Conservation (phyloP, 2,329 filamentous ascomycete species). For the Dactylellina drechsleri region DNA sequence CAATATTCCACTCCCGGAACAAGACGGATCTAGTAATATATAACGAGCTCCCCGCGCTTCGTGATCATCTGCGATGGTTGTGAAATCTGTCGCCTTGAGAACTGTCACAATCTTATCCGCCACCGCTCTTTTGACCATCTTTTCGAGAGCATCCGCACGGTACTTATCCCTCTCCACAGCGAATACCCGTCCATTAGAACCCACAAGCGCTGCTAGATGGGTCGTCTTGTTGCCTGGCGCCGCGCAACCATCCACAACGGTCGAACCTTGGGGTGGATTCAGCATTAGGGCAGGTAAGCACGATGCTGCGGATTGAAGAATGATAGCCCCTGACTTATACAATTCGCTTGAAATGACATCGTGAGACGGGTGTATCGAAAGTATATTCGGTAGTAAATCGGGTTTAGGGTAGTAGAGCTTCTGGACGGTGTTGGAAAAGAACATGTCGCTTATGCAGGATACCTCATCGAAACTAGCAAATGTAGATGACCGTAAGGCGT, state of each 20-base stretch:
- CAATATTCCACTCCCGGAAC: slow-evolving; percentile 93
- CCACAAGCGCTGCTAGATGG: slow-evolving; percentile 81
- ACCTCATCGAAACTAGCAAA: slow-evolving; percentile 74
- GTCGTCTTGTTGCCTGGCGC: slow-evolving; percentile 98
- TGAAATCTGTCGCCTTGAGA: slow-evolving; percentile 80
- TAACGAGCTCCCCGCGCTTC: slow-evolving; percentile 75
- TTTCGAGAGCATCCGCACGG: slow-evolving; percentile 78
- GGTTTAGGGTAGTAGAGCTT: slow-evolving; percentile 36
- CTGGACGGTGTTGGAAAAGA: slow-evolving; percentile 30
- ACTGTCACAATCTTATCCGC: slow-evolving; percentile 74
- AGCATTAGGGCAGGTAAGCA: slow-evolving; percentile 94
- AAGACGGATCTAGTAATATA: slow-evolving; percentile 89
- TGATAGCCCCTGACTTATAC: slow-evolving; percentile 80
- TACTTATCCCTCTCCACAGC: slow-evolving; percentile 81
- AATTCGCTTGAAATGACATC: slow-evolving; percentile 73
- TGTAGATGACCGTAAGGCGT: slow-evolving; percentile 75
- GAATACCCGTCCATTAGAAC: slow-evolving; percentile 68
- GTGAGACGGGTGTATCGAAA: slow-evolving; percentile 77
- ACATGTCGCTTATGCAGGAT: slow-evolving; percentile 52
- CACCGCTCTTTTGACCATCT: slow-evolving; percentile 84
- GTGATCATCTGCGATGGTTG: slow-evolving; percentile 70
- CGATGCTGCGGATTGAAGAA: slow-evolving; percentile 95
- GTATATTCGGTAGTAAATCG: slow-evolving; percentile 79
- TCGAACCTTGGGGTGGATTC: slow-evolving; percentile 75
- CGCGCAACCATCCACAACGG: slow-evolving; percentile 90